Conservation (phyloP, 2,329 filamentous ascomycete species). For the Exophiala bonariae region DNA sequence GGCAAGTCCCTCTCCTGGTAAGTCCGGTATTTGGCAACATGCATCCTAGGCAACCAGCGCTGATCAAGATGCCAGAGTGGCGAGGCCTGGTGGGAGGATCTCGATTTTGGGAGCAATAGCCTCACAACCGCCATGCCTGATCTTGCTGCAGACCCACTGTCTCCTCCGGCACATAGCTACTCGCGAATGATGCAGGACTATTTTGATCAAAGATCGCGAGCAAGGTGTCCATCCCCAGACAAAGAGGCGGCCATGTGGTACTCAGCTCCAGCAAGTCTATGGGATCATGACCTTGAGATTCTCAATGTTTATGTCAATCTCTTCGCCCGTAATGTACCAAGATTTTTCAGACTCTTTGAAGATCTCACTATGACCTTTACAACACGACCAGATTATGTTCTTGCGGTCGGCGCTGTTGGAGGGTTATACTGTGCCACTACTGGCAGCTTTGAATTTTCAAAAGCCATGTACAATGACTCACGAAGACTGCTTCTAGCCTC, state of each 20-base stretch:
- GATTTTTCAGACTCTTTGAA: background rate
- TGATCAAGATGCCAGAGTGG: too few species aligned
- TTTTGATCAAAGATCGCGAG: background rate
- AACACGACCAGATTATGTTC: background rate
- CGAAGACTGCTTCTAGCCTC: background rate
- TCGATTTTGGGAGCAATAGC: too few species aligned
- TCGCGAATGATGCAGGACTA: background rate
- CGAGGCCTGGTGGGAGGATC: too few species aligned
- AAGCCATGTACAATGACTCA: background rate
- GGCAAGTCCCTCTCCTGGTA: too few species aligned
- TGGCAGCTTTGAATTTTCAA: background rate
- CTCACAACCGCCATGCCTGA: too few species aligned
- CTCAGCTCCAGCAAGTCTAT: background rate
- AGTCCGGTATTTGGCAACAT: too few species aligned
- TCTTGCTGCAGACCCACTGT: too few species aligned
- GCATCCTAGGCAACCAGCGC: too few species aligned
- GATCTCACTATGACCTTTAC: background rate
- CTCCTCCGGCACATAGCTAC: background rate
- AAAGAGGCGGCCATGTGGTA: background rate
- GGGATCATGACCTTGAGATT: background rate
- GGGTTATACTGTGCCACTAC: background rate
- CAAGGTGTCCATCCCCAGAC: background rate
- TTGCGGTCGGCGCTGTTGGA: background rate
- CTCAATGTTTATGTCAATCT: background rate
- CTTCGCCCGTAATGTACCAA: background rate